phyloP scores from a whole-genome alignment of 306 rosid species.

The Mimosa bimucronata region DNA sequence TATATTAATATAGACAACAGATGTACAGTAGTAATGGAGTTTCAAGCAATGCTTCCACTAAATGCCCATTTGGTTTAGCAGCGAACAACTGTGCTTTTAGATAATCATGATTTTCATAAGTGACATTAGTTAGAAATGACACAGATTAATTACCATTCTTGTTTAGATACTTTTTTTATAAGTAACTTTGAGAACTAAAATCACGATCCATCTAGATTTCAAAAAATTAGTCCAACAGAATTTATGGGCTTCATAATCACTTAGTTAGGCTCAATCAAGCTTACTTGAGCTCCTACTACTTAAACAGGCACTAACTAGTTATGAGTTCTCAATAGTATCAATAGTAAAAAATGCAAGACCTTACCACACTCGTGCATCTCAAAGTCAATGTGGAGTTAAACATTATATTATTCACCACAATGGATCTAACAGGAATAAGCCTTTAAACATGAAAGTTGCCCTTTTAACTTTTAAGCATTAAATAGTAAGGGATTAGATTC shows the following conservation, averaged over 20 bases:
- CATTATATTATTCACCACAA: neutral
- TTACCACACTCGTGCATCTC: conserved; percentile 3
- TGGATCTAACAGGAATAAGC: conserved; percentile 19
- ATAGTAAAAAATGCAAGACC: neutral
- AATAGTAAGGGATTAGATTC: neutral
- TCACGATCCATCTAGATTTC: too few relatives aligned
- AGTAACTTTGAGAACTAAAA: too few relatives aligned
- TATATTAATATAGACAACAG: conserved; percentile 10
- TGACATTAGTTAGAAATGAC: too few relatives aligned
- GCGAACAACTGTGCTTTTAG: too few relatives aligned
- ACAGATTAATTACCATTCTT: too few relatives aligned
- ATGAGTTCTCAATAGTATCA: conserved; percentile 8
- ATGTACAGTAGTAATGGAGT: conserved; percentile 20
- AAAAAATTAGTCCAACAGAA: too few relatives aligned
- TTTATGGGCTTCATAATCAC: too few relatives aligned
- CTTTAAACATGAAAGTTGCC: neutral
- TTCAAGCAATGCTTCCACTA: conserved; percentile 23
- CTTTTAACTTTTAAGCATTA: conserved; percentile 9
- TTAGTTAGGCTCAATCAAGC: too few relatives aligned
- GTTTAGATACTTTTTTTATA: too few relatives aligned
- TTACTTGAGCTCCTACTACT: too few relatives aligned
- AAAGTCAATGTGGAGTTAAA: conserved; percentile 27
- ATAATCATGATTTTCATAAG: too few relatives aligned
- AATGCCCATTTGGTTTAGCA: too few relatives aligned
- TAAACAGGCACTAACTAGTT: neutral